A percentile compares a stretch with the other conserved stretches of the same genome.
Conservation (phyloP, 495 filamentous ascomycete species). For the Tuber microsphaerosporum region DNA sequence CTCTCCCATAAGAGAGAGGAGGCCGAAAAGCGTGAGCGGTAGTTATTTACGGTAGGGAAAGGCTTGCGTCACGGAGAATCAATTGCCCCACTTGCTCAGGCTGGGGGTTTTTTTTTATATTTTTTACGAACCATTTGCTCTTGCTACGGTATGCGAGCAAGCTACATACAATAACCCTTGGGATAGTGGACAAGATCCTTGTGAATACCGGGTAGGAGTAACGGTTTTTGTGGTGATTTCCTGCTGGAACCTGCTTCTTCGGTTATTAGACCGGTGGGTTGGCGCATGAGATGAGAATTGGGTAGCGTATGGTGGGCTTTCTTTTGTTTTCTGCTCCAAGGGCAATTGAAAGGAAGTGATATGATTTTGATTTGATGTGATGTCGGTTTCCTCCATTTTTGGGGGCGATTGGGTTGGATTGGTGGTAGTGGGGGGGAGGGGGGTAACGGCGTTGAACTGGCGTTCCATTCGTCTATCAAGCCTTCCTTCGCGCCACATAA, state of each 20-base stretch:
- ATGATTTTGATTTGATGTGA: slow-evolving; percentile 4
- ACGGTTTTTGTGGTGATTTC: neutral
- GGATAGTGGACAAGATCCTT: neutral
- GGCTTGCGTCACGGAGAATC: neutral
- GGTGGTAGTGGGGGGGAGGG: neutral
- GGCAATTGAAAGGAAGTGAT: neutral
- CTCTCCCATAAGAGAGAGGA: neutral
- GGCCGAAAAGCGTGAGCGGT: neutral
- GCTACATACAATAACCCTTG: neutral
- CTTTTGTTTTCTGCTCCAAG: neutral
- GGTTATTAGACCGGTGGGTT: slow-evolving; percentile 2
- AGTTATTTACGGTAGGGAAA: neutral
- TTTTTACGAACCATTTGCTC: neutral
- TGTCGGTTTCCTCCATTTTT: slow-evolving; percentile 2
- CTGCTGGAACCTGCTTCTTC: slow-evolving; percentile 1
- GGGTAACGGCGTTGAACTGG: neutral
- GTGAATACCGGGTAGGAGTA: slow-evolving; percentile 3
- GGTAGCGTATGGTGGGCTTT: neutral
- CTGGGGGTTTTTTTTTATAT: neutral
- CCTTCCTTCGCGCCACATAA: slow-evolving; percentile 33
- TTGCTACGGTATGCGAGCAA: neutral
- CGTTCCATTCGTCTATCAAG: slow-evolving; percentile 24
- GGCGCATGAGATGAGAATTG: slow-evolving; percentile 3
- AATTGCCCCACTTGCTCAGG: neutral
- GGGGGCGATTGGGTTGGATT: neutral